Conservation (phyloP, 176 grass and related monocot genomes). For the Musa beccarii region DNA sequence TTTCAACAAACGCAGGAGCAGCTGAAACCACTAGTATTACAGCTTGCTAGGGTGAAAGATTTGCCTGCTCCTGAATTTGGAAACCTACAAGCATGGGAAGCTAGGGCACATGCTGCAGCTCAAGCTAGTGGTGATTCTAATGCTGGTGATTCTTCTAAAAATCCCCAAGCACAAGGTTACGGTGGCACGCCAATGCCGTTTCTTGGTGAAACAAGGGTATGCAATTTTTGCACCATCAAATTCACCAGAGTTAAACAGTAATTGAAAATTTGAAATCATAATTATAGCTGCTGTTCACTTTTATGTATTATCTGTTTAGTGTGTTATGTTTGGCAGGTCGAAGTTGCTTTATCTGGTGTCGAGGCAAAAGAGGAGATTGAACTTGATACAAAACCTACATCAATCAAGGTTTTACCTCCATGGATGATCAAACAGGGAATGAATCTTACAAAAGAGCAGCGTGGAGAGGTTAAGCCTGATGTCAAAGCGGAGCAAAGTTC, state of each 20-base stretch:
- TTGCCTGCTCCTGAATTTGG: conserved; percentile 89
- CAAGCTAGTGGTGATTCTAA: conserved; percentile 40
- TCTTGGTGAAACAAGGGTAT: conserved; percentile 83
- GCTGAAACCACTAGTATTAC: conserved; percentile 67
- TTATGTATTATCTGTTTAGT: neutral
- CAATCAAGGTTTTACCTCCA: conserved; percentile 65
- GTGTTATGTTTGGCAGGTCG: conserved; percentile 40
- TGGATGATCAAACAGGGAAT: conserved; percentile 98
- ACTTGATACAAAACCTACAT: conserved; percentile 39
- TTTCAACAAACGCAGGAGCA: conserved; percentile 52
- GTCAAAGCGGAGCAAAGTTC: conserved; percentile 31
- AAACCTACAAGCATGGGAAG: conserved; percentile 85
- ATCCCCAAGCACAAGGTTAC: conserved; percentile 61
- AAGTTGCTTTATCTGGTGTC: conserved; percentile 55
- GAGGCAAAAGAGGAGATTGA: conserved; percentile 54
- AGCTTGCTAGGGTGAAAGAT: conserved; percentile 77
- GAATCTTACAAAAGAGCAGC: conserved; percentile 96
- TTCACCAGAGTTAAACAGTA: neutral
- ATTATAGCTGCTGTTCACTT: neutral
- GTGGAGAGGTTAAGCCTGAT: conserved; percentile 43
- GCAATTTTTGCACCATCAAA: neutral
- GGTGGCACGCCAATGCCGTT: conserved; percentile 79
- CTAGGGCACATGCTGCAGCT: conserved; percentile 50
- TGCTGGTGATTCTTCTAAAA: conserved; percentile 58
- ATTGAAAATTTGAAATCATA: neutral